Conservation (phyloP, 352 stramenopile genomes). For the Pythium oligandrum region DNA sequence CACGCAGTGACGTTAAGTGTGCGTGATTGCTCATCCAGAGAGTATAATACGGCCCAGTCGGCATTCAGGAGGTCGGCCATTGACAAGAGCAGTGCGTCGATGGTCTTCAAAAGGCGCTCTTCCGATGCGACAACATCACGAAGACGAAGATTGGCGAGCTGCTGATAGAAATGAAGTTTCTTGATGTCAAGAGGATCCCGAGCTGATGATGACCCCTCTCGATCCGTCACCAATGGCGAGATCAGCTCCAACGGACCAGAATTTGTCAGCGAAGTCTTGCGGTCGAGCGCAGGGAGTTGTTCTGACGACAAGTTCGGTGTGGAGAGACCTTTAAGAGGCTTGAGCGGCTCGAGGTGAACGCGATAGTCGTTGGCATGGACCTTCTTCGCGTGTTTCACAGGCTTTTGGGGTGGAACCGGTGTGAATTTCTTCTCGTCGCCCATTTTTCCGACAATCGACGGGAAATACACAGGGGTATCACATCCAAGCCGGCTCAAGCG, state of each 20-base stretch:
- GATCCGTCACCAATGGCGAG: neutral
- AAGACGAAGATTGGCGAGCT: slow-evolving; percentile 44
- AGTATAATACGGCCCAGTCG: slow-evolving; percentile 52
- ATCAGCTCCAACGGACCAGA: neutral
- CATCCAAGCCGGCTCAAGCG: slow-evolving; percentile 30
- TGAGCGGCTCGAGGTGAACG: slow-evolving; percentile 46
- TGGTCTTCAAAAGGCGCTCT: slow-evolving; percentile 35
- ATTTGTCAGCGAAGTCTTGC: too few species aligned
- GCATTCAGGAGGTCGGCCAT: slow-evolving; percentile 31
- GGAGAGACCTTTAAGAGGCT: neutral
- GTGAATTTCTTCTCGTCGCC: slow-evolving; percentile 12
- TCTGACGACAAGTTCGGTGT: slow-evolving; percentile 9
- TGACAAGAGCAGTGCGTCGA: slow-evolving; percentile 38
- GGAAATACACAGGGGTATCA: slow-evolving; percentile 42
- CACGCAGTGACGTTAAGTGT: slow-evolving; percentile 47
- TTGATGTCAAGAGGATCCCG: slow-evolving; percentile 28
- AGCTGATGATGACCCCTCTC: too few species aligned
- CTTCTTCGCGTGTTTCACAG: slow-evolving; percentile 40
- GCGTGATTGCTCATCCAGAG: slow-evolving; percentile 27
- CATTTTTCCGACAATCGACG: slow-evolving; percentile 34
- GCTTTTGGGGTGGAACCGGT: slow-evolving; percentile 41
- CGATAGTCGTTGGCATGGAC: slow-evolving; percentile 28
- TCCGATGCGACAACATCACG: slow-evolving; percentile 37
- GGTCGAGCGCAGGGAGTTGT: neutral
- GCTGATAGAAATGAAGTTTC: slow-evolving; percentile 54